Conservation (phyloP, 371 early-diverging fungal species). For the Zychaea mexicana region DNA sequence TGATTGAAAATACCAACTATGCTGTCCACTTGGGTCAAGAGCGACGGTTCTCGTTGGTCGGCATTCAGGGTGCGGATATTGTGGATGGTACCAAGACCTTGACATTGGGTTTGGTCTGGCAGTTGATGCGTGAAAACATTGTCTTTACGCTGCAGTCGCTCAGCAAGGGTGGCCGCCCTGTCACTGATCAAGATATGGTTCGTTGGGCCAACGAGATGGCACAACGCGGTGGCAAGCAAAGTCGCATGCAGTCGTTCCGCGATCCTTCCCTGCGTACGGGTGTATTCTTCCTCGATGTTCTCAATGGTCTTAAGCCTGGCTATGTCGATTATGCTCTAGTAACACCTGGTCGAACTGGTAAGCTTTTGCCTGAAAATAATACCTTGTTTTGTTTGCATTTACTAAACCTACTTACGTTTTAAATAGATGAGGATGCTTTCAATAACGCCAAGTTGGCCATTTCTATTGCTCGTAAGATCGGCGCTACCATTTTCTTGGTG, state of each 20-base stretch:
- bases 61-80: slow-evolving; percentile 95
- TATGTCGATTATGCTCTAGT: slow-evolving; percentile 89
- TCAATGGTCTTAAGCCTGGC: slow-evolving; percentile 90
- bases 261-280: slow-evolving; percentile 80
- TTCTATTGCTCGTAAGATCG: slow-evolving; percentile 96
- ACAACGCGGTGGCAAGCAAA: slow-evolving; percentile 63
- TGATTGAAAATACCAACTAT: slow-evolving; percentile 96
- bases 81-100: slow-evolving; percentile 88
- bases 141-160: slow-evolving; percentile 88
- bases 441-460: slow-evolving; percentile 95
- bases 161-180: slow-evolving; percentile 75
- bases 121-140: slow-evolving; percentile 96
- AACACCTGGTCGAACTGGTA: slow-evolving; percentile 63
- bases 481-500: slow-evolving; percentile 96
- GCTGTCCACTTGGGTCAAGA: slow-evolving; percentile 86
- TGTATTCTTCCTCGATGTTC: slow-evolving; percentile 87
- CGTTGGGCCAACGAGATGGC: slow-evolving; percentile 92
- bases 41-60: slow-evolving; percentile 87
- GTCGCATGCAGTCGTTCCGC: slow-evolving; percentile 81
- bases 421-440: slow-evolving; percentile 81
- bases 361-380: not conserved
- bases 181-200: slow-evolving; percentile 91
- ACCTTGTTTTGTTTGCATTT: not conserved
- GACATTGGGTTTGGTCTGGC: slow-evolving; percentile 91
- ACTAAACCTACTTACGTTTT: not conserved